These are phyloP conservation scores for Groenewaldozyma auringiensis DNA, from an alignment of 1,139 yeast species.

Conservation along the genomic window DNA sequence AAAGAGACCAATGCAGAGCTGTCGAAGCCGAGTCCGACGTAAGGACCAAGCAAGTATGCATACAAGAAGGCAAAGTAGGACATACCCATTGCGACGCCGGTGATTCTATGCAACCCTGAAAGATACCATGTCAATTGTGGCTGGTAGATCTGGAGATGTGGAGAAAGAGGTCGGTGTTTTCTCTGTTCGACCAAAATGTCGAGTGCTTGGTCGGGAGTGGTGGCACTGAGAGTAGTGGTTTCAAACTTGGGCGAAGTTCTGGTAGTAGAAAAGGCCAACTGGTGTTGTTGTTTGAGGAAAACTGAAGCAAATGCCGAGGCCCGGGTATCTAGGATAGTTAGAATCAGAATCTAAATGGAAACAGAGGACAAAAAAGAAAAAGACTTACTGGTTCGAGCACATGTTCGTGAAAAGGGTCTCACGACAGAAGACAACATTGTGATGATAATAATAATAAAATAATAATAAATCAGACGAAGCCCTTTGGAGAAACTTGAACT, in stretches of 20 bases:
- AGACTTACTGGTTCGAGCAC: constrained; percentile 11
- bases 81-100: constrained; percentile 77
- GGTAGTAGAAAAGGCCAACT: not conserved
- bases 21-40: constrained; percentile 53
- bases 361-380: too few relatives aligned
- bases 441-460: too few relatives aligned
- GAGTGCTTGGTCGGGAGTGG: constrained; percentile 58
- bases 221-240: constrained; percentile 24
- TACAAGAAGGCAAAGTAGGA: constrained; percentile 67
- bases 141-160: constrained; percentile 82
- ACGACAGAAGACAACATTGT: not conserved
- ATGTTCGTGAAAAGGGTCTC: not conserved
- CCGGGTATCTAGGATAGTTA: not conserved
- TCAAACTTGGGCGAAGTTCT: not conserved
- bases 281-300: not conserved
- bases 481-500: too few relatives aligned
- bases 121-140: constrained; percentile 81
- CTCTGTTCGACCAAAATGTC: constrained; percentile 74
- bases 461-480: too few relatives aligned
- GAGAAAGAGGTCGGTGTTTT: constrained; percentile 81
- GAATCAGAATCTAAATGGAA: not conserved
- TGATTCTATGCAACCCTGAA: constrained; percentile 78
- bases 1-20: constrained; percentile 48
- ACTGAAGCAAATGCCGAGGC: not conserved
- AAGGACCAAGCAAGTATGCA: constrained; percentile 63